Evolutionary conservation across 1,139 yeast species (phyloP).

Genomic region (Hyphopichia pseudoburtonii): DNA sequence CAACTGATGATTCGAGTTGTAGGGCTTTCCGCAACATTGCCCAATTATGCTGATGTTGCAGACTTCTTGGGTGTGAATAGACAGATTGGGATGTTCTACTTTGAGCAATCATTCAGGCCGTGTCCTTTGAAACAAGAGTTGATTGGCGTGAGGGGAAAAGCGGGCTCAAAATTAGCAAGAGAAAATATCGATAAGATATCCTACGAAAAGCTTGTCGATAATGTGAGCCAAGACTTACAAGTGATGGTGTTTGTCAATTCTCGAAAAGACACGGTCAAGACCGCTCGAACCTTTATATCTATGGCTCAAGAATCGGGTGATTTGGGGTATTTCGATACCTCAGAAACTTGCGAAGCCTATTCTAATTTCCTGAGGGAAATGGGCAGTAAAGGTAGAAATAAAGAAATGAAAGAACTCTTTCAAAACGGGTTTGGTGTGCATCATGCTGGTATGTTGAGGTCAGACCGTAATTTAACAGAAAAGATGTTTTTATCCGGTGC

Average conservation of each 20-base stretch:
- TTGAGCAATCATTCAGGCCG: conserved; percentile 91
- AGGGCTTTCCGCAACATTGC: conserved; percentile 96
- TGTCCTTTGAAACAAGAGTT: conserved; percentile 89
- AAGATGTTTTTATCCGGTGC: conserved; percentile 84
- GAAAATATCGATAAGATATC: conserved; percentile 76
- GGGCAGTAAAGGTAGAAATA: conserved; percentile 64
- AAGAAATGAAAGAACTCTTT: conserved; percentile 80
- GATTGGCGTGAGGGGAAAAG: conserved; percentile 84
- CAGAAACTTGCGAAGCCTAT: conserved; percentile 44
- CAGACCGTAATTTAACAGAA: conserved; percentile 89
- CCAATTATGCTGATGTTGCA: conserved; percentile 92
- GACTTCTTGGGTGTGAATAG: conserved; percentile 92
- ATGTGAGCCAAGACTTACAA: conserved; percentile 72
- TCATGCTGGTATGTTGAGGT: conserved; percentile 95
- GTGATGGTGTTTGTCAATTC: conserved; percentile 98
- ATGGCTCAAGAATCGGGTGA: conserved; percentile 67
- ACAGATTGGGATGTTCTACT: conserved; percentile 87
- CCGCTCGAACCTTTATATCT: conserved; percentile 70
- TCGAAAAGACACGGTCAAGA: conserved; percentile 85
- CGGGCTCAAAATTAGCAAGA: conserved; percentile 63
- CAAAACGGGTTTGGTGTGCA: conserved; percentile 87
- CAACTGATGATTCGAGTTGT: conserved; percentile 94
- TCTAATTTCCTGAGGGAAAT: conserved; percentile 63
- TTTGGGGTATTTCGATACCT: conserved; percentile 59
- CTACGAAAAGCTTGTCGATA: conserved; percentile 72